phyloP scores from a whole-genome alignment of 2,329 filamentous ascomycete species.

The Coniella vitis region DNA sequence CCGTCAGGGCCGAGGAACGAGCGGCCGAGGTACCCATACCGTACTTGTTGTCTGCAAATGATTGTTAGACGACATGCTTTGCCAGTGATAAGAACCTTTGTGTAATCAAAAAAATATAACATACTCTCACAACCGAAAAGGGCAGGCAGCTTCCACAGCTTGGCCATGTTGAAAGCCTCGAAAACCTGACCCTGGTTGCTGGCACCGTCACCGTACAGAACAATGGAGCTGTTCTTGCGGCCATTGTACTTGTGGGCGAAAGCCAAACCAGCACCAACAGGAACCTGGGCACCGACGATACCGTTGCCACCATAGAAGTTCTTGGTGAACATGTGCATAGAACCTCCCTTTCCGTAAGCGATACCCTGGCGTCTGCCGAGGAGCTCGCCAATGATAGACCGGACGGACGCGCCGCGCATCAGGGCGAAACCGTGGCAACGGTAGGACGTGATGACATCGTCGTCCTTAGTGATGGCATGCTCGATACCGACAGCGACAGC shows the following conservation, averaged over 20 bases:
- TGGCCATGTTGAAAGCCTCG: slow-evolving; percentile 99
- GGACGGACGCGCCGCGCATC: slow-evolving; percentile 88
- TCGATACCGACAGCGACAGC: slow-evolving; percentile 96
- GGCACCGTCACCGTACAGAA: slow-evolving; percentile 95
- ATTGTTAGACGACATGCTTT: slow-evolving; percentile 21
- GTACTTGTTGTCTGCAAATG: slow-evolving; percentile 88
- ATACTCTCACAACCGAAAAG: slow-evolving; percentile 97
- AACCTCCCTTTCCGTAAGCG: slow-evolving; percentile 96
- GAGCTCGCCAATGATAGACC: slow-evolving; percentile 92
- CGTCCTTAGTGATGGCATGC: slow-evolving; percentile 82
- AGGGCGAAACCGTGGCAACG: slow-evolving; percentile 97
- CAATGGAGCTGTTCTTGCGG: slow-evolving; percentile 78
- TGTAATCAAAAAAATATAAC: slow-evolving; percentile 35
- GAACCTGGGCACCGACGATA: slow-evolving; percentile 97
- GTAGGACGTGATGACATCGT: slow-evolving; percentile 97
- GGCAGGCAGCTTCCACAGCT: slow-evolving; percentile 93
- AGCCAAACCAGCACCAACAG: slow-evolving; percentile 90
- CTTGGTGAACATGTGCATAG: slow-evolving; percentile 99
- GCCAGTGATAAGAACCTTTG: no score
- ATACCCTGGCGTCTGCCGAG: slow-evolving; percentile 94
- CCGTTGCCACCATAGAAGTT: slow-evolving; percentile 98
- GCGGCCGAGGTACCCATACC: slow-evolving; percentile 97
- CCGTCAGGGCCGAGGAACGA: slow-evolving; percentile 90
- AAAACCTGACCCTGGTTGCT: slow-evolving; percentile 99
- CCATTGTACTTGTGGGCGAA: slow-evolving; percentile 94